Conservation (phyloP, 2,329 filamentous ascomycete species). For the Mollisiaceae sp. region DNA sequence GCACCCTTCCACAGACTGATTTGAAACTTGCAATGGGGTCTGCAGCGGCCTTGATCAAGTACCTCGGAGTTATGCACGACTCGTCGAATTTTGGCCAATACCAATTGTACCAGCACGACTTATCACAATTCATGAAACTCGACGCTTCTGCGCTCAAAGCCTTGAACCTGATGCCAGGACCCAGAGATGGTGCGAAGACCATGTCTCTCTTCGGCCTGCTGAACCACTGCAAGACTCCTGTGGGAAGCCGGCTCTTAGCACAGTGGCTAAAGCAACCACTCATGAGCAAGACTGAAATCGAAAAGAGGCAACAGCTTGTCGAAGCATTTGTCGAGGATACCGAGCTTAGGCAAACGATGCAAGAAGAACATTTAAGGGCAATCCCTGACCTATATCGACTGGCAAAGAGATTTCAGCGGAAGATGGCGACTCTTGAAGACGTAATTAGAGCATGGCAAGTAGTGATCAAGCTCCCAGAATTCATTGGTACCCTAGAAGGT, state of each 20-base stretch:
- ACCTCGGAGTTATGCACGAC: constrained; percentile 88
- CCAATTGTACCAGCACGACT: constrained; percentile 94
- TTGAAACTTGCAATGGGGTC: constrained; percentile 96
- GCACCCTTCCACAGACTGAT: constrained; percentile 84
- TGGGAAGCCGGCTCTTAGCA: constrained; percentile 85
- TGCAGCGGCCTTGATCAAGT: constrained; percentile 91
- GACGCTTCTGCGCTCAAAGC: constrained; percentile 94
- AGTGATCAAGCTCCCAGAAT: constrained; percentile 86
- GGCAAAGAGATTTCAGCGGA: constrained; percentile 92
- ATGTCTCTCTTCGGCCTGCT: constrained; percentile 96
- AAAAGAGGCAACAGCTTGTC: constrained; percentile 89
- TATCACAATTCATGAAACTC: constrained; percentile 97
- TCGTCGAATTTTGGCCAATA: constrained; percentile 96
- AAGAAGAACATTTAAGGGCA: constrained; percentile 91
- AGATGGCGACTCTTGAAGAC: constrained; percentile 89
- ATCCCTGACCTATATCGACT: constrained; percentile 94
- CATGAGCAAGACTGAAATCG: constrained; percentile 89
- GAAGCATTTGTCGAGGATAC: constrained; percentile 95
- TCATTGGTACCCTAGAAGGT: constrained; percentile 85
- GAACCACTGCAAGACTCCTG: constrained; percentile 96
- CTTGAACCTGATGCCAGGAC: constrained; percentile 95
- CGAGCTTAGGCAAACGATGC: constrained; percentile 91
- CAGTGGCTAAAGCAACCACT: constrained; percentile 98
- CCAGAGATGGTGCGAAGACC: constrained; percentile 90
- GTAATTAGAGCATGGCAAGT: constrained; percentile 96